Evolutionary conservation across 129 eudicot genomes (phyloP).

Genomic region (Pulicaria dysenterica): DNA sequence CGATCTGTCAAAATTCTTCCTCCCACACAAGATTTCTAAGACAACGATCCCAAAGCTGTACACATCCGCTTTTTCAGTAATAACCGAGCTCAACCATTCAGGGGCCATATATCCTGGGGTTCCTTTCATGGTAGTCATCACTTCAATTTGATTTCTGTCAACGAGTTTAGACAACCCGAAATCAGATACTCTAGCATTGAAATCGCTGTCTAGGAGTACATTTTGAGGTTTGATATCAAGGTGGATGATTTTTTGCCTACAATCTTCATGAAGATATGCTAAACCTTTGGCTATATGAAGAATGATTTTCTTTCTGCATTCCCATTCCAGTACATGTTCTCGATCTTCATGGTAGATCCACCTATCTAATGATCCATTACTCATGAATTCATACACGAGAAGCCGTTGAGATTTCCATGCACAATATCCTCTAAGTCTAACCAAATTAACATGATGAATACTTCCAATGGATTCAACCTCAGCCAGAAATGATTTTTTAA

Average conservation of each 20-base stretch:
- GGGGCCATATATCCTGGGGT: conserved; percentile 45
- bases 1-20: conserved; percentile 31
- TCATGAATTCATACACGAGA: conserved; percentile 35
- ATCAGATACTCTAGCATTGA: conserved; percentile 41
- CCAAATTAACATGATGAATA: conserved; percentile 42
- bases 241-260: conserved; percentile 44
- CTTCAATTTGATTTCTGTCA: conserved; percentile 32
- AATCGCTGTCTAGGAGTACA: conserved; percentile 38
- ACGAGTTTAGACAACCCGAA: conserved; percentile 41
- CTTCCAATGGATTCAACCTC: conserved; percentile 43
- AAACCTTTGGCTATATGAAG: conserved; percentile 38
- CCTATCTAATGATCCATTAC: conserved; percentile 35
- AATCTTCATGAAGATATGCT: conserved; percentile 42
- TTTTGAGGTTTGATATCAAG: conserved; percentile 47
- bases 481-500: conserved; percentile 33
- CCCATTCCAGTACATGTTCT: conserved; percentile 25
- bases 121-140: conserved; percentile 39
- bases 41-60: conserved; percentile 41
- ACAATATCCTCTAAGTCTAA: conserved; percentile 41
- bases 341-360: conserved; percentile 32
- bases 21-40: conserved; percentile 39
- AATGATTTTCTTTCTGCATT: conserved; percentile 30
- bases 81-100: conserved; percentile 24
- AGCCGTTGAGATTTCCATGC: conserved; percentile 27
- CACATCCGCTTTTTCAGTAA: conserved; percentile 39